phyloP scores from a whole-genome alignment of 129 eudicot species.

The Escallonia rubra region DNA sequence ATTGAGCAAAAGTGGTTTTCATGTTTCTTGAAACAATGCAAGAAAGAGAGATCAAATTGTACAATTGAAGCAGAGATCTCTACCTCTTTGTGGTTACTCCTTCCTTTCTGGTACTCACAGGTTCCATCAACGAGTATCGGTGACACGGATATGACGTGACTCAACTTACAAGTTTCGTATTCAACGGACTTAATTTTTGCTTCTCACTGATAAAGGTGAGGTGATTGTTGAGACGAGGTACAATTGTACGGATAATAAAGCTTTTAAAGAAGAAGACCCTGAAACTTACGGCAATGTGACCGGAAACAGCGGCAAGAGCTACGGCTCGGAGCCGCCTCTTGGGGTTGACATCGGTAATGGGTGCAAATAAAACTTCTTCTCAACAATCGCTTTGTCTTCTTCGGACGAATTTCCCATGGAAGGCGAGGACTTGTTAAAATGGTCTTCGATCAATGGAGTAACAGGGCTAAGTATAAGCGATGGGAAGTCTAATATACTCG shows the following conservation, averaged over 20 bases:
- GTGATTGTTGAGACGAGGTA: no score
- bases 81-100: slow-evolving; percentile 19
- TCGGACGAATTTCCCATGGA: slow-evolving; percentile 54
- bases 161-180: no score
- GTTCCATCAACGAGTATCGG: no score
- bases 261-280: slow-evolving; percentile 40
- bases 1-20: background rate
- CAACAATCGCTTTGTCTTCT: slow-evolving; percentile 72
- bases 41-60: slow-evolving; percentile 42
- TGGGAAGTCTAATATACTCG: slow-evolving; percentile 88
- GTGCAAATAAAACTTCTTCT: slow-evolving; percentile 78
- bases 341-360: slow-evolving; percentile 74
- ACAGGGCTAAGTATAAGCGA: slow-evolving; percentile 71
- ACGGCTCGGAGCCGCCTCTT: slow-evolving; percentile 57
- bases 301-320: slow-evolving; percentile 73
- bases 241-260: no score
- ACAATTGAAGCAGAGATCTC: slow-evolving; percentile 50
- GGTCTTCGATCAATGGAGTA: slow-evolving; percentile 59
- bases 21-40: slow-evolving; percentile 22
- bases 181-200: no score
- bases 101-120: background rate
- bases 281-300: slow-evolving; percentile 68
- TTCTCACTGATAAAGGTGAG: no score
- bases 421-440: slow-evolving; percentile 39
- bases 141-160: no score